Conservation (phyloP, 2,329 filamentous ascomycete genomes). For the Trichoderma simmonsii region DNA sequence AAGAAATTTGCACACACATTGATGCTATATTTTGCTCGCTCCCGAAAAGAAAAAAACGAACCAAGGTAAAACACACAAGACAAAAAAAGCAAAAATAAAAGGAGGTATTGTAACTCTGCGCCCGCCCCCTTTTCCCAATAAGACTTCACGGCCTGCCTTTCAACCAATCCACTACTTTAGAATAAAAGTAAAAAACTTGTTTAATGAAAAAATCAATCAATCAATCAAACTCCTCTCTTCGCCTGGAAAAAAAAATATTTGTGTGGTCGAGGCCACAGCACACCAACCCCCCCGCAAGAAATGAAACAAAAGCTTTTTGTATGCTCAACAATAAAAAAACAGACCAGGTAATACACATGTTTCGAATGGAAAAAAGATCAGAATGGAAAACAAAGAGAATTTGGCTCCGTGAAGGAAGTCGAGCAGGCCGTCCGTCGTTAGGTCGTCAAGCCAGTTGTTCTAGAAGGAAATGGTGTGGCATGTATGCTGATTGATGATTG, state of each 20-base stretch:
- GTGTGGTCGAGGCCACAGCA: neutral
- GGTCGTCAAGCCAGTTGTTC: conserved; percentile 18
- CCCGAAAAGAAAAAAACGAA: neutral
- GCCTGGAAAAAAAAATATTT: conserved; percentile 14
- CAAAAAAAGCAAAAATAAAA: neutral
- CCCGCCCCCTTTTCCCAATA: conserved; percentile 4
- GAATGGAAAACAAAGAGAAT: conserved; percentile 9
- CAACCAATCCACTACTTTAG: conserved; percentile 4
- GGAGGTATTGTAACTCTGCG: neutral
- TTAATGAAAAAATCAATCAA: neutral
- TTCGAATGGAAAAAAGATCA: neutral
- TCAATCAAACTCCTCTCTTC: conserved; percentile 13
- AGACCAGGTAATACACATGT: conserved; percentile 11
- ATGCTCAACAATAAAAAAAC: conserved; percentile 2
- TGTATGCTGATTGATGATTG: neutral
- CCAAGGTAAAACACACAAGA: neutral
- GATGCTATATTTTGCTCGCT: conserved; percentile 8
- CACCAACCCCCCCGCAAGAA: neutral
- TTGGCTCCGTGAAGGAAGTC: conserved; percentile 4
- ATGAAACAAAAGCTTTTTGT: conserved; percentile 15
- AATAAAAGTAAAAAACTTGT: neutral
- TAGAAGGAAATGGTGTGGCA: conserved; percentile 1
- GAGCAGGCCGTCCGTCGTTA: conserved; percentile 14
- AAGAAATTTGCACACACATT: neutral
- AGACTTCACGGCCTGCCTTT: conserved; percentile 14